phyloP scores from a whole-genome alignment of 257 asterid species.

The Nicotiana sylvestris region DNA sequence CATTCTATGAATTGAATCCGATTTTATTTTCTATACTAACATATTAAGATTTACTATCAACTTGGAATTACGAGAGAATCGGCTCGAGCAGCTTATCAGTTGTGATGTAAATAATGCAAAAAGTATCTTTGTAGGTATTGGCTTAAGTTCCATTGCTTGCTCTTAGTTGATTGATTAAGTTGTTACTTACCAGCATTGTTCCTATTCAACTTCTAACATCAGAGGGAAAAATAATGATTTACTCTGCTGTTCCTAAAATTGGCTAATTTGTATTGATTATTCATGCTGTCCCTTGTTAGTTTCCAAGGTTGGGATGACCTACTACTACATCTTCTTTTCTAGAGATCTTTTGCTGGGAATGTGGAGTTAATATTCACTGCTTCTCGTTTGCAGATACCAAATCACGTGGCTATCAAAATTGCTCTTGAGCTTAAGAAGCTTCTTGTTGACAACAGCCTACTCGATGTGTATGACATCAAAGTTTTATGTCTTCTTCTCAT shows the following conservation, averaged over 20 bases:
- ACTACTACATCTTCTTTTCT: neutral
- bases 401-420: constrained; percentile 95
- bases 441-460: constrained; percentile 91
- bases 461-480: constrained; percentile 74
- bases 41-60: neutral
- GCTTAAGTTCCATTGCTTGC: neutral
- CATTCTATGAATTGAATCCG: neutral
- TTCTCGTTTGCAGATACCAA: constrained; percentile 75
- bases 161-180: neutral
- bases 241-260: neutral
- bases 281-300: neutral
- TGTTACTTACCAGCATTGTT: neutral
- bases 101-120: neutral
- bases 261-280: neutral
- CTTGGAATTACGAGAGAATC: neutral
- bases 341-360: neutral
- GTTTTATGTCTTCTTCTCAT: constrained; percentile 4
- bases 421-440: constrained; percentile 96
- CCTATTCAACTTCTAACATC: neutral
- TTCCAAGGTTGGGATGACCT: neutral
- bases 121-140: neutral
- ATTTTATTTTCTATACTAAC: neutral
- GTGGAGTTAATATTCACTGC: constrained; percentile 1
- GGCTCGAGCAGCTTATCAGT: neutral
- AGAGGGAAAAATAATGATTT: neutral